These are phyloP conservation scores for Aureobasidium sp. DNA, from an alignment of 2,329 filamentous ascomycete genomes.

Conservation along the genomic window DNA sequence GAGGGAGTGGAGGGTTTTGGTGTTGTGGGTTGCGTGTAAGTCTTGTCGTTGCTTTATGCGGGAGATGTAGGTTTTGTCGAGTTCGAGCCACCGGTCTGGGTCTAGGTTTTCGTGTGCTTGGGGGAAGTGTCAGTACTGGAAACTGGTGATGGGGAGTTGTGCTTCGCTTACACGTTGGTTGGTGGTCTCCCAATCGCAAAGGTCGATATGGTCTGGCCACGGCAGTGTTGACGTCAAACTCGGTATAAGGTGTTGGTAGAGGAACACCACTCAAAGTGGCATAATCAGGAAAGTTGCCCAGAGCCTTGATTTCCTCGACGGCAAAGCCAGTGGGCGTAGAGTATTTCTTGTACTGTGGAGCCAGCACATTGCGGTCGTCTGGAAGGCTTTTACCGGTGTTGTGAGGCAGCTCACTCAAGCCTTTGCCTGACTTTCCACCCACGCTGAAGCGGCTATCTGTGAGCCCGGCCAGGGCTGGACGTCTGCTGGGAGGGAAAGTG, in stretches of 20 bases:
- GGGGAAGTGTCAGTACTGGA: background rate
- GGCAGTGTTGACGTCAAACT: constrained; percentile 62
- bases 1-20: constrained; percentile 55
- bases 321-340: constrained; percentile 59
- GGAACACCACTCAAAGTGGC: constrained; percentile 65
- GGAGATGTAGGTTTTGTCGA: constrained; percentile 62
- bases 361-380: constrained; percentile 19
- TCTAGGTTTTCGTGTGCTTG: constrained; percentile 70
- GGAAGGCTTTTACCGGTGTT: constrained; percentile 19
- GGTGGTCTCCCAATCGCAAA: constrained; percentile 75
- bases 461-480: constrained; percentile 35
- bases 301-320: constrained; percentile 55
- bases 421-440: constrained; percentile 21
- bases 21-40: constrained; percentile 55
- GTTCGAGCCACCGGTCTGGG: constrained; percentile 79
- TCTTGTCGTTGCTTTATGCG: constrained; percentile 62
- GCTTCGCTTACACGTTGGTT: constrained; percentile 70
- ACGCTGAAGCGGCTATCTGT: constrained; percentile 21
- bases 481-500: constrained; percentile 45
- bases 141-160: background rate
- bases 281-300: constrained; percentile 76
- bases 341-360: constrained; percentile 16
- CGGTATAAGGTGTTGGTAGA: constrained; percentile 51
- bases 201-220: constrained; percentile 68
- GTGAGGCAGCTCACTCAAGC: constrained; percentile 19